phyloP scores from a whole-genome alignment of 257 asterid genomes.

The Avicennia marina region DNA sequence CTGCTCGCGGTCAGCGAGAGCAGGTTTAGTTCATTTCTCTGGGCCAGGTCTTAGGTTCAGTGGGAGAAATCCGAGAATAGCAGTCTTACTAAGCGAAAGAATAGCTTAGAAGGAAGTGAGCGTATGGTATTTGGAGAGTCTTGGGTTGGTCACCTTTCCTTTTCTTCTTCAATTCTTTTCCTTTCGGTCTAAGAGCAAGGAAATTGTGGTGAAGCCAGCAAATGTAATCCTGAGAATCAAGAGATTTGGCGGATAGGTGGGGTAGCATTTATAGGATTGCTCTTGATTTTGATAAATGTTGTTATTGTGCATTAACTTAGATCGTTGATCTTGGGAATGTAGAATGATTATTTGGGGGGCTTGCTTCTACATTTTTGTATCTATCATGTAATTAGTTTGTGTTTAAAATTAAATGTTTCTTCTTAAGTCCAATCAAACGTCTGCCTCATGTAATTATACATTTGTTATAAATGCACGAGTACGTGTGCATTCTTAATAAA shows the following conservation, averaged over 20 bases:
- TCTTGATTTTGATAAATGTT: constrained; percentile 21
- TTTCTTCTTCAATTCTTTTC: background rate
- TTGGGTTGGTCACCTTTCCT: background rate
- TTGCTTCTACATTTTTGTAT: too few relatives aligned
- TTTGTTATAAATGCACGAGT: too few relatives aligned
- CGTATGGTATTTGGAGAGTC: background rate
- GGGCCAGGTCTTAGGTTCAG: background rate
- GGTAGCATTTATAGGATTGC: too few relatives aligned
- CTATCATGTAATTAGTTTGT: too few relatives aligned
- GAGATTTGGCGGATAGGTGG: too few relatives aligned
- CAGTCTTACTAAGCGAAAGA: background rate
- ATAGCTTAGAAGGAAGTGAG: background rate
- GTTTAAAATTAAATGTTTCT: too few relatives aligned
- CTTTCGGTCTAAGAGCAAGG: background rate
- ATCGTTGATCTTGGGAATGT: too few relatives aligned
- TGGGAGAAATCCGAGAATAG: background rate
- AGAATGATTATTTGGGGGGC: too few relatives aligned
- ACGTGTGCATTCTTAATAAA: too few relatives aligned
- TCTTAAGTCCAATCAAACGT: too few relatives aligned
- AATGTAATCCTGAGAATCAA: background rate
- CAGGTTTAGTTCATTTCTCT: background rate
- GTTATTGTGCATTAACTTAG: constrained; percentile 15
- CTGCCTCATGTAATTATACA: too few relatives aligned
- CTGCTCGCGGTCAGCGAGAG: constrained; percentile 47
- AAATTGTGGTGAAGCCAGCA: background rate